Conservation (phyloP, 2,329 filamentous ascomycete genomes). For the Penicillium hordei region DNA sequence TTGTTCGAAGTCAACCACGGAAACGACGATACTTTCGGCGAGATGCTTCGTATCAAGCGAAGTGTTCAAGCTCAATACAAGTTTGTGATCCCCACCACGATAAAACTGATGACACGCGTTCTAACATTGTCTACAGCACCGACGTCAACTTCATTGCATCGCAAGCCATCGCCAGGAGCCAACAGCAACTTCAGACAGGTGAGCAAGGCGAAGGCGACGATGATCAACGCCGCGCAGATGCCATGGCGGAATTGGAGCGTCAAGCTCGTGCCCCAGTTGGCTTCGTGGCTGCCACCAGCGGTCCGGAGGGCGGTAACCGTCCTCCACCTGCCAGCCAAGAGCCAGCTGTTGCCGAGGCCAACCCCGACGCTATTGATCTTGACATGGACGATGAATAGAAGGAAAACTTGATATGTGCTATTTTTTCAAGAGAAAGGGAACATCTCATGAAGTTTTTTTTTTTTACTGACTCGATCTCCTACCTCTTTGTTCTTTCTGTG, state of each 20-base stretch:
- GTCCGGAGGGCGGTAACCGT: slow-evolving; percentile 63
- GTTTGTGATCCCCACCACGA: slow-evolving; percentile 44
- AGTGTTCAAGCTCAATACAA: slow-evolving; percentile 98
- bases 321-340: slow-evolving; percentile 37
- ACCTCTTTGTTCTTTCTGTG: slow-evolving; percentile 10
- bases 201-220: slow-evolving; percentile 40
- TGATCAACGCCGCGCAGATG: slow-evolving; percentile 62
- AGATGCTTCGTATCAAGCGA: slow-evolving; percentile 96
- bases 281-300: slow-evolving; percentile 84
- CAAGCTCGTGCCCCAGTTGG: slow-evolving; percentile 85
- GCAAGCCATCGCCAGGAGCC: slow-evolving; percentile 81
- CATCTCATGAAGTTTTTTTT: background rate
- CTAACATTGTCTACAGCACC: slow-evolving; percentile 57
- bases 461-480: slow-evolving; percentile 7
- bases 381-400: slow-evolving; percentile 45
- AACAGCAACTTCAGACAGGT: slow-evolving; percentile 53
- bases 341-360: slow-evolving; percentile 53
- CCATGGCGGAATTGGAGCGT: slow-evolving; percentile 84
- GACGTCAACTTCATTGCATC: slow-evolving; percentile 98
- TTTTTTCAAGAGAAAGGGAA: background rate
- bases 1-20: slow-evolving; percentile 95
- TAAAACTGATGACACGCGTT: slow-evolving; percentile 4
- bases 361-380: slow-evolving; percentile 85
- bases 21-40: slow-evolving; percentile 98
- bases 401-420: background rate